These are phyloP conservation scores for Penicillium goetzii DNA, from an alignment of 495 filamentous ascomycete genomes.

Conservation along the genomic window DNA sequence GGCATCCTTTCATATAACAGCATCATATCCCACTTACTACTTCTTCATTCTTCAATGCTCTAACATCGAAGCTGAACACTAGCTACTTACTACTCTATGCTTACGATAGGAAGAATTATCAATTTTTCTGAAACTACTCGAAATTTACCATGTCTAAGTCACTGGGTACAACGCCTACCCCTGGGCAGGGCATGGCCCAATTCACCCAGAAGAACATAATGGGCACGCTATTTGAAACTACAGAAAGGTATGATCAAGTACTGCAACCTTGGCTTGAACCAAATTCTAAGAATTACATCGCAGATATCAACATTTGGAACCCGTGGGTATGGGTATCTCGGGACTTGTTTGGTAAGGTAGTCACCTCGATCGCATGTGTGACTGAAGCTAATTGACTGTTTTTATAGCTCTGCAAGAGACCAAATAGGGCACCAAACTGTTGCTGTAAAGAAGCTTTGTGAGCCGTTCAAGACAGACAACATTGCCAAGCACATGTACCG, in stretches of 20 bases:
- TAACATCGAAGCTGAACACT: not conserved
- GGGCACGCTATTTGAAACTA: constrained; percentile 97
- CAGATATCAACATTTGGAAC: constrained; percentile 94
- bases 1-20: constrained; percentile 5
- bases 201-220: constrained; percentile 98
- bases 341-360: constrained; percentile 87
- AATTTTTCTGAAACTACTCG: not conserved
- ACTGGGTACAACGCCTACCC: constrained; percentile 5
- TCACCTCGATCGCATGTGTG: not conserved
- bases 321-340: constrained; percentile 97
- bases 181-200: constrained; percentile 71
- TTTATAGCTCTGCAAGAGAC: constrained; percentile 83
- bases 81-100: not conserved
- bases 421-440: constrained; percentile 89
- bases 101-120: not conserved
- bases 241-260: constrained; percentile 68
- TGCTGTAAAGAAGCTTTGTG: constrained; percentile 99
- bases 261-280: too few relatives aligned
- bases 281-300: not conserved
- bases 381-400: constrained; percentile 7
- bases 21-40: not conserved
- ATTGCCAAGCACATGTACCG: constrained; percentile 94
- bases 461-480: constrained; percentile 95
- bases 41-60: not conserved
- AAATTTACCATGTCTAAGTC: constrained; percentile 15